Evolutionary conservation across 176 grass and related monocot genomes (phyloP).

Genomic region (Thalia dealbata): DNA sequence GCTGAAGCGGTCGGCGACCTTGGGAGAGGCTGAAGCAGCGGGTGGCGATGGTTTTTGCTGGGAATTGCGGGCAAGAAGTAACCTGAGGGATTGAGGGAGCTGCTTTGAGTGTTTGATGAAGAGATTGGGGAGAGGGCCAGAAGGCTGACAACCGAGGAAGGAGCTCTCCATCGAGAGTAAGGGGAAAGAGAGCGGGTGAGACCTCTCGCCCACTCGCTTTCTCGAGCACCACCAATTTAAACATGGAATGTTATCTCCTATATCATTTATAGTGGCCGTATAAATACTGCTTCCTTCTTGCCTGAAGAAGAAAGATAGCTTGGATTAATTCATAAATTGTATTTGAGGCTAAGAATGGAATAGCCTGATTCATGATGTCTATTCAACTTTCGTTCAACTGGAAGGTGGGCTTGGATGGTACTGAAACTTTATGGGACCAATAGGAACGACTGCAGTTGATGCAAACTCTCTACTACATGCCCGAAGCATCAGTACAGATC

Average conservation of each 20-base stretch:
- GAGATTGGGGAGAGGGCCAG: not conserved
- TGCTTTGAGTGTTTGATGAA: not conserved
- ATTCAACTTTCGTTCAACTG: too few species aligned
- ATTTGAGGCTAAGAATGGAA: too few species aligned
- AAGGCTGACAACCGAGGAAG: not conserved
- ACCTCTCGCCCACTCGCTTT: not conserved
- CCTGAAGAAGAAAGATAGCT: too few species aligned
- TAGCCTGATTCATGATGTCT: too few species aligned
- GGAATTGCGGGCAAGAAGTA: conserved; percentile 4
- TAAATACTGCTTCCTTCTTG: too few species aligned
- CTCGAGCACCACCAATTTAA: not conserved
- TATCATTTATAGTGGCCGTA: too few species aligned
- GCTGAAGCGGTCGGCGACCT: not conserved
- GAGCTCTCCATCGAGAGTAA: not conserved
- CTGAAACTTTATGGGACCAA: too few species aligned
- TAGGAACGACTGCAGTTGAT: too few species aligned
- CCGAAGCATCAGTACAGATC: too few species aligned
- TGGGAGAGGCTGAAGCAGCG: not conserved
- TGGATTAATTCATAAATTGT: too few species aligned
- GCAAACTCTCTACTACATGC: too few species aligned
- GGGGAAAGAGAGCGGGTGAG: not conserved
- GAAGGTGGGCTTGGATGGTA: too few species aligned
- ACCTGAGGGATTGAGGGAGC: not conserved
- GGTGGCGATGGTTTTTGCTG: not conserved
- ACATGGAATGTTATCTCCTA: not conserved